Evolutionary conservation across 208 protist genomes (phyloP), one percentile per base, ranked within the genome.

Genomic region (Trichomonas gallinae): DNA sequence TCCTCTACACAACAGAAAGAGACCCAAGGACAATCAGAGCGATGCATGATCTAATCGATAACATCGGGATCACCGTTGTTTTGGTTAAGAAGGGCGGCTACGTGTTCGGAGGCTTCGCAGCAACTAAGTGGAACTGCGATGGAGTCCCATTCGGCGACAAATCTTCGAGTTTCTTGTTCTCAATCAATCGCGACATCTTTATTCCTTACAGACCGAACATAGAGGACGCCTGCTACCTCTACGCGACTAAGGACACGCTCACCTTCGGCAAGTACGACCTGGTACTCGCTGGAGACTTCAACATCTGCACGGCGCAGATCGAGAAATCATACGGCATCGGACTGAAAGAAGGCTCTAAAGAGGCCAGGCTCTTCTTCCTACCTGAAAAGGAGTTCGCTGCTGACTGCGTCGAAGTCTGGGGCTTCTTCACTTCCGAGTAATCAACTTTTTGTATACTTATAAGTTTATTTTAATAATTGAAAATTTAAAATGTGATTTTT

Each of bases 341-440:
- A 51, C 38, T 93, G 4, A 23, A 48, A 9, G 40, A 23, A 6
- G 87, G 87, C n/a, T 48, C 40, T 48, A 38, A 48, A 38, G 87
- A 93, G 17, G 87, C 87, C 21, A 23, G 45, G 38, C 13, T n/a
- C 0, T 93, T 93, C 34, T 51, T 93, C 40, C 17, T 44, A 15
- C 40, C 40, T 11, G 87, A 93, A 15, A 42, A 42, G 8, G 87
- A 51, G 38, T 93, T 93, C 44, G 87, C 34, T 93, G 87, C 87
- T n/a, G 87, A 93, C 46, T 48, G 42, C 44, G 87, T 93, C 38
- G 87, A 93, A 51, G 87, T 93, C 38, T 93, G 87, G 87, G 87
- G 87, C n/a, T 93, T 93, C 44, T 93, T 93, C 44, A 93, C 87
- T 48, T 48, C 44, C 15, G 40, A 46, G 17, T 26, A 89, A 89